A percentile compares a stretch with the other conserved stretches of the same genome.
These are phyloP conservation scores for Kluyveromyces starmeri DNA, from an alignment of 805 yeast species.

Conservation along the genomic window DNA sequence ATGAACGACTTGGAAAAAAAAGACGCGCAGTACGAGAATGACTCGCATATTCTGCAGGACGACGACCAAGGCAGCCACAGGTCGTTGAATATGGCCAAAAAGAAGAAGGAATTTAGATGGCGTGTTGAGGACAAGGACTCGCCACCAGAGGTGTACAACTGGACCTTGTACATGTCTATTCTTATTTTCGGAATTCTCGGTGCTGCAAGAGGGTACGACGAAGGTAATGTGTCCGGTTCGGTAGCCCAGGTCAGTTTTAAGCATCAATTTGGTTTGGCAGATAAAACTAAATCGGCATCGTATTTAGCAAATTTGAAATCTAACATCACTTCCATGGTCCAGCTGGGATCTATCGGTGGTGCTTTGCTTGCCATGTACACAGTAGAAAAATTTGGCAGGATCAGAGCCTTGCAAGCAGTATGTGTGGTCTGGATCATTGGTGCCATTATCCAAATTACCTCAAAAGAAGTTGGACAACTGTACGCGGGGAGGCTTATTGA, in stretches of 20 bases:
- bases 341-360: constrained; percentile 46
- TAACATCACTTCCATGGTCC: constrained; percentile 41
- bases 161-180: constrained; percentile 39
- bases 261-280: constrained; percentile 36
- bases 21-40: constrained; percentile 2
- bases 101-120: constrained; percentile 1
- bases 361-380: constrained; percentile 35
- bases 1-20: constrained; percentile 1
- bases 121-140: constrained; percentile 9
- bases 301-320: constrained; percentile 25
- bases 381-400: constrained; percentile 37
- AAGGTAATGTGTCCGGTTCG: constrained; percentile 49
- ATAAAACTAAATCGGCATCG: constrained; percentile 20
- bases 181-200: constrained; percentile 25
- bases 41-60: not conserved
- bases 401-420: constrained; percentile 32
- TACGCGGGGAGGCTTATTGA: constrained; percentile 45
- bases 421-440: not conserved
- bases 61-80: not conserved
- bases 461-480: constrained; percentile 36
- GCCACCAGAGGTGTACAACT: constrained; percentile 39
- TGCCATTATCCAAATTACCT: constrained; percentile 1
- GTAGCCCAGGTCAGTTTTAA: constrained; percentile 38
- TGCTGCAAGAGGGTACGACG: constrained; percentile 37
- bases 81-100: not conserved